Evolutionary conservation across 192 early-diverging fungal genomes (phyloP), one percentile per base, ranked within the genome.

Genomic region (Backusella macrospora): DNA sequence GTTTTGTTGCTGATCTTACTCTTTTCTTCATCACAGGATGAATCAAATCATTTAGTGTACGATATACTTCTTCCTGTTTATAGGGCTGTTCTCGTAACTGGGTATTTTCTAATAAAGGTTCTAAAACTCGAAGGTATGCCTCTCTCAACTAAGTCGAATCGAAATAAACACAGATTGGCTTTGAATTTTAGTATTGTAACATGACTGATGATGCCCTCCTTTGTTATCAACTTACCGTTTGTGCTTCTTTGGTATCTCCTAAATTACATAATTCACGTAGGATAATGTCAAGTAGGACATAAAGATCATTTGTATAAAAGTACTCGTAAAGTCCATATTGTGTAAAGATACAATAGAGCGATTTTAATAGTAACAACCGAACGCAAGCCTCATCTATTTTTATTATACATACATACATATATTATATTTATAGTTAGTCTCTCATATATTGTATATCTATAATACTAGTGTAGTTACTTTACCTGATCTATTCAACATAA

Each of bases 251-350:
- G 16, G 71, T 74, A 39, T 76, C 80, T 14, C 76, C 80, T 18
- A 96, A 78, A 74, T 95, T 85, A 75, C 89, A 85, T 14, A 94
- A 78, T 78, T 97, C 95, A 65, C 96, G 86, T 26, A 98, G 83
- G 1, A 94, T 83, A 3, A 97, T 92, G 77, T 98, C 96, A 10
- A 96, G 84, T 29, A 97, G 85, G 6, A 97, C 93, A 47, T 85
- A 86, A 59, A 96, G 83, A 77, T 98, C 96, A 72, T 98, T 98
- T 14, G 96, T 95, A 76, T 97, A 98, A 76, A 96, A 91, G 46
- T 94, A 90, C n/a, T 87, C 84, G 26, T 75, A 75, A 2, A 92
- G 88, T 39, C 76, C 77, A 3, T 88, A 83, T 0, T 84, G 84
- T 37, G 86, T 89, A 47, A 98, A 88, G 59, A 98, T 81, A 40